Evolutionary conservation across 2,329 filamentous ascomycete genomes (phyloP).

Genomic region (Cylindrodendrum hubeiense): DNA sequence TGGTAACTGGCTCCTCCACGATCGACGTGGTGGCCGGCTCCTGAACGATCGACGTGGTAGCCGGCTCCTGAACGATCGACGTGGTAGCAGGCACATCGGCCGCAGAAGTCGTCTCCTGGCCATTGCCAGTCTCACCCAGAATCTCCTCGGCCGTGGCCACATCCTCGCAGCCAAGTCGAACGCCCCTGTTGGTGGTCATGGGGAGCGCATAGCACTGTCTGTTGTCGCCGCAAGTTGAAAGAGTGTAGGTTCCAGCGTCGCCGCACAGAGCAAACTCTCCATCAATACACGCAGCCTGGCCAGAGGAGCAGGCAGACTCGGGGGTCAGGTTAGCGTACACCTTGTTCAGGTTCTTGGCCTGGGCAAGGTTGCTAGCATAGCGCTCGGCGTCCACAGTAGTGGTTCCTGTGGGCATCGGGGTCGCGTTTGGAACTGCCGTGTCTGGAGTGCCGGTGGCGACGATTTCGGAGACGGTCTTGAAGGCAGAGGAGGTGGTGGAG

Average conservation of each 20-base stretch:
- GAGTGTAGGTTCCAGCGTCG: constrained; percentile 54
- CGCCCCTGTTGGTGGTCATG: constrained; percentile 61
- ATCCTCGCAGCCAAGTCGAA: constrained; percentile 62
- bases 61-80: constrained; percentile 17
- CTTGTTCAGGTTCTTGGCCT: constrained; percentile 60
- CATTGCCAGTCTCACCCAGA: constrained; percentile 50
- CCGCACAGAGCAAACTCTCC: constrained; percentile 63
- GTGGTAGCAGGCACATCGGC: constrained; percentile 29
- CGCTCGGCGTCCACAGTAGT: constrained; percentile 55
- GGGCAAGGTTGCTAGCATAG: constrained; percentile 59
- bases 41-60: constrained; percentile 7
- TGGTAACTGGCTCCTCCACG: constrained; percentile 30
- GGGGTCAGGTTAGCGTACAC: constrained; percentile 59
- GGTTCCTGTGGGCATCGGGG: constrained; percentile 51
- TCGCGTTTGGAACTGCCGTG: constrained; percentile 56
- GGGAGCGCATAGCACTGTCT: constrained; percentile 67
- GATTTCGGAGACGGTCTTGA: constrained; percentile 20
- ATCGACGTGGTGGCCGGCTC: constrained; percentile 30
- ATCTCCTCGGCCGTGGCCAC: constrained; percentile 54
- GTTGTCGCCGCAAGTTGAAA: constrained; percentile 50
- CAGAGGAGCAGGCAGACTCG: constrained; percentile 58
- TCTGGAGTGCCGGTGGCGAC: constrained; percentile 47
- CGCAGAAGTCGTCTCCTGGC: constrained; percentile 18
- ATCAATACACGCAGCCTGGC: constrained; percentile 65
- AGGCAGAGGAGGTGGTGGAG: constrained; percentile 29